Base-by-base conservation (phyloP, 306 rosid species). In the Cicer arietinum region DNA sequence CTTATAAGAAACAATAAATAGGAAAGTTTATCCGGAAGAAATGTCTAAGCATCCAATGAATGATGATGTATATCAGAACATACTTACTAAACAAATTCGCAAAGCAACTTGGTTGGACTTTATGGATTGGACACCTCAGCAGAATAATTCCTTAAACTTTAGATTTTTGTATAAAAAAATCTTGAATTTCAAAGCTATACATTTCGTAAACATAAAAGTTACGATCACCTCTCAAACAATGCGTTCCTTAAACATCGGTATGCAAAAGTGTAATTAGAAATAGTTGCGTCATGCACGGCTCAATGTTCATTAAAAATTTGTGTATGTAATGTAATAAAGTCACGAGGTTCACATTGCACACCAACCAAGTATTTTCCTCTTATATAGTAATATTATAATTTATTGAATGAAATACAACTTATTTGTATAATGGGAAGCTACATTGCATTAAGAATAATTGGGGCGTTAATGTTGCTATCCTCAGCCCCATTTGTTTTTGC, bases 311-410 rank as follows among this genome's bases (percentile, higher is more conserved):
- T 20, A 8, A 54, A 76, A 50, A 6, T 57, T 77, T 67, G 80
- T 88, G 92, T 42, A 76, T 81, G 89, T n/a, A 65, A 59, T 30
- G 20, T 60, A 30, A 46, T 60, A 30, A 46, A 62, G 69, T 10
- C 86, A 80, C 78, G 65, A 83, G 18, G 54, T 78, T 67, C 76
- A 71, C 82, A 71, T 67, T 73, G 67, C 79, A 40, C 80, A 80
- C 88, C 93, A 69, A 84, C 75, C 73, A 59, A 66, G 39, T 37
- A 18, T 75, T 37, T 67, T 48, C 41, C 22, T 46, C 9, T 42
- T 40, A 71, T 82, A 71, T 64, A 12, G 35, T 60, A 39, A 6
- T 1, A 35, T n/a, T 25, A 17, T 8, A 40, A 40, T 45, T 52
- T 58, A 46, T 5, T 47, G 62, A 71, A 71, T 20, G 0, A 68